A percentile compares a stretch with the other conserved stretches of the same genome.
Evolutionary conservation across 1,284 basidiomycete genomes (phyloP).

Genomic region (Jaminaea rosea): DNA sequence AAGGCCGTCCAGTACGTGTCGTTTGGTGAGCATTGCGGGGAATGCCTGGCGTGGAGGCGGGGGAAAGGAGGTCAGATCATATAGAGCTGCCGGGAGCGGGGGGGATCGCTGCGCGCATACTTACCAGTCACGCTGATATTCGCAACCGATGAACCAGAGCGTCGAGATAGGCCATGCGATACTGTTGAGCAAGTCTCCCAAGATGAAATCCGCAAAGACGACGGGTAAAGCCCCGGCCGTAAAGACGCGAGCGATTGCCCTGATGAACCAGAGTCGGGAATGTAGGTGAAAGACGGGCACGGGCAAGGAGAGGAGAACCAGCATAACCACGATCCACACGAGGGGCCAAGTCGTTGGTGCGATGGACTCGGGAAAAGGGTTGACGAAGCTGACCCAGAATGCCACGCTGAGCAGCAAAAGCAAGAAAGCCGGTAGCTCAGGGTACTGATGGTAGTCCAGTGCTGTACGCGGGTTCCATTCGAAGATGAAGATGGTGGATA

Average conservation of each 20-base stretch:
- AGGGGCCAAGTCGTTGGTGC: conserved; percentile 61
- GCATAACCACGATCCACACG: conserved; percentile 65
- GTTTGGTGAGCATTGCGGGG: conserved; percentile 27
- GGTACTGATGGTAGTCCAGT: conserved; percentile 71
- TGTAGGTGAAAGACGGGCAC: conserved; percentile 60
- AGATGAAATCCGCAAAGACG: conserved; percentile 46
- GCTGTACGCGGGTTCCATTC: conserved; percentile 59
- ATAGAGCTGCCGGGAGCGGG: not conserved
- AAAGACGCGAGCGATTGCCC: conserved; percentile 54
- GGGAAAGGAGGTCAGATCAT: not conserved
- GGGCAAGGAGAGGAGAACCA: conserved; percentile 65
- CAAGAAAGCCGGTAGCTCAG: conserved; percentile 71
- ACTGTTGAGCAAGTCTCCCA: conserved; percentile 46
- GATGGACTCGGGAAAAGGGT: conserved; percentile 35
- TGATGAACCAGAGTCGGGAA: conserved; percentile 71
- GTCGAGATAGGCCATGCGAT: conserved; percentile 46
- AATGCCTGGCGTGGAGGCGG: conserved; percentile 50
- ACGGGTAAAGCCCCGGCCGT: conserved; percentile 58
- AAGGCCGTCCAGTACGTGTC: conserved; percentile 49
- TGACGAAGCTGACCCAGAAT: conserved; percentile 74
- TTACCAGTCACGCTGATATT: conserved; percentile 52
- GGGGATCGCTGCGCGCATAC: not conserved
- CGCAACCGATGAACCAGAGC: conserved; percentile 59
- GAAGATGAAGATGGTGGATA: conserved; percentile 88
- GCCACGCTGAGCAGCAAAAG: conserved; percentile 67